Conservation (phyloP, 176 grass and related monocot species). For the Oryza brachyantha region DNA sequence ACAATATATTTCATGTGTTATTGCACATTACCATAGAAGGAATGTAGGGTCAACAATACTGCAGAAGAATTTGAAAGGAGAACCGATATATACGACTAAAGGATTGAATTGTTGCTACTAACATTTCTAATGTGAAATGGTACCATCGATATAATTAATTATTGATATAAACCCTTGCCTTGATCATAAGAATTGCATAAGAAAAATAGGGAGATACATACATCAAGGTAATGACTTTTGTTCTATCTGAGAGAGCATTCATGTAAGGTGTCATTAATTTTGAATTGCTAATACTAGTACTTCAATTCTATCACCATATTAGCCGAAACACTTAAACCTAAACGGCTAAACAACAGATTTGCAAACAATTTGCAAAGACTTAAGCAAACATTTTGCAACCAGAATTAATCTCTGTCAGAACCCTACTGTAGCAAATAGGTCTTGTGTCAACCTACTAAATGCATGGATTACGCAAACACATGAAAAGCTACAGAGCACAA, state of each 20-base stretch:
- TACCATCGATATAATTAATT: neutral
- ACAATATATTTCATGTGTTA: constrained; percentile 11
- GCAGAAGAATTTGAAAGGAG: neutral
- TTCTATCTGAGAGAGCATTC: neutral
- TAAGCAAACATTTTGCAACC: neutral
- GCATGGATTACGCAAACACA: neutral
- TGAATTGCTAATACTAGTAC: neutral
- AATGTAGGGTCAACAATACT: neutral
- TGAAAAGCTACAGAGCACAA: neutral
- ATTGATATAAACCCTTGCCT: neutral
- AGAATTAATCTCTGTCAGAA: no score
- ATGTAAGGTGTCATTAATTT: neutral
- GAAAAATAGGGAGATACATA: neutral
- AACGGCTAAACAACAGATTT: neutral
- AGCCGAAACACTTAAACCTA: neutral
- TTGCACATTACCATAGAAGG: neutral
- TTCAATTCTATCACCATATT: neutral
- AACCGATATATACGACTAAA: neutral
- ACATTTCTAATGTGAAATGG: neutral
- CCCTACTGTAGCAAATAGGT: neutral
- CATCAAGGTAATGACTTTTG: neutral
- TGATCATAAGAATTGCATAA: neutral
- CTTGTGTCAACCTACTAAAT: neutral
- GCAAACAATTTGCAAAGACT: neutral
- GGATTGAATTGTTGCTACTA: neutral